Evolutionary conservation across 768 basidiomycete species (phyloP).

Genomic region (Asterophora parasitica): DNA sequence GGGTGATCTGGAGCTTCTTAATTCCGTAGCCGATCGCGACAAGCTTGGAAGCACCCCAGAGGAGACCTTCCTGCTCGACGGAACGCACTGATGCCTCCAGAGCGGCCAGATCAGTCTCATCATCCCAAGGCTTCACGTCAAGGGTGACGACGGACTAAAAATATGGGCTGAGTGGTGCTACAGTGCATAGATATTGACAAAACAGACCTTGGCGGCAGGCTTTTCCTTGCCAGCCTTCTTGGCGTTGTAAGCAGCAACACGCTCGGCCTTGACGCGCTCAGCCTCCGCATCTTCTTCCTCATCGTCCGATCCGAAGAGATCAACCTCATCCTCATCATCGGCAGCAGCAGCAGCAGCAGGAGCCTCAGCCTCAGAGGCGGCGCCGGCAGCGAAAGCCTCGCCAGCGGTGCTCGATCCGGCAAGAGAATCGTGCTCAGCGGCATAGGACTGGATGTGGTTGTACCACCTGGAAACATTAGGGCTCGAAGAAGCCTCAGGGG

Average conservation of each 20-base stretch:
- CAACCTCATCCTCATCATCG: conserved; percentile 73
- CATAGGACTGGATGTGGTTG: conserved; percentile 87
- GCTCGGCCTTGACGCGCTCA: conserved; percentile 84
- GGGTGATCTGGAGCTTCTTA: conserved; percentile 79
- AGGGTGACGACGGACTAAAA: conserved; percentile 91
- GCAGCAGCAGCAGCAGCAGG: conserved; percentile 57
- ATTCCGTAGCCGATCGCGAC: conserved; percentile 91
- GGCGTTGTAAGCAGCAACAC: conserved; percentile 87
- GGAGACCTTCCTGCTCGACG: conserved; percentile 83
- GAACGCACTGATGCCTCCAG: conserved; percentile 83
- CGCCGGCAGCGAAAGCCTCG: conserved; percentile 60
- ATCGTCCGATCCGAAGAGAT: conserved; percentile 84
- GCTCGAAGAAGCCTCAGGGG: conserved; percentile 58
- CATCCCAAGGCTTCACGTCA: conserved; percentile 99
- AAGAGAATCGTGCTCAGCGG: conserved; percentile 69
- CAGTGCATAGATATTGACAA: conserved; percentile 1
- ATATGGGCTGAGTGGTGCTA: conserved; percentile 3
- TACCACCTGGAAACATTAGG: conserved; percentile 90
- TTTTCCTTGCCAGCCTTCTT: conserved; percentile 93
- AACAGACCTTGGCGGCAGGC: conserved; percentile 72
- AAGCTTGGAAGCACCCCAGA: conserved; percentile 94
- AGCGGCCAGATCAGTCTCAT: conserved; percentile 93
- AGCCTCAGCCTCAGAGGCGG: conserved; percentile 39
- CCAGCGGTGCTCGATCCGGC: conserved; percentile 84
- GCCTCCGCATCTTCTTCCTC: conserved; percentile 83